Conservation (phyloP, 2,329 filamentous ascomycete species). For the Phialophora chinensis region DNA sequence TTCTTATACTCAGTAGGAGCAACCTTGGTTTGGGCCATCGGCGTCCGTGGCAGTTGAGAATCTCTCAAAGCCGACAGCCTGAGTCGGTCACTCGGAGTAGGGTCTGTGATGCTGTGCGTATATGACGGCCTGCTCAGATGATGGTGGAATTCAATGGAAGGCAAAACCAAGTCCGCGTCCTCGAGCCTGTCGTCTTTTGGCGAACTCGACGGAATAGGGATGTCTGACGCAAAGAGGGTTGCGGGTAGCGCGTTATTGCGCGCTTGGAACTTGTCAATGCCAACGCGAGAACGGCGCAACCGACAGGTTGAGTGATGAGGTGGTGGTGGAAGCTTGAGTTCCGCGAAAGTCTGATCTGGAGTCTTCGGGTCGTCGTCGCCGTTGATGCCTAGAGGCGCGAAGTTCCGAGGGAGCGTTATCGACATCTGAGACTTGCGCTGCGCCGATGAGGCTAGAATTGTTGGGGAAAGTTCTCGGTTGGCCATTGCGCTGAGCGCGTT, state of each 20-base stretch:
- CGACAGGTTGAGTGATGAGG: conserved; percentile 53
- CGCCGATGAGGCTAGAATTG: conserved; percentile 38
- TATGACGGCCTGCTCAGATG: conserved; percentile 23
- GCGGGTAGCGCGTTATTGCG: conserved; percentile 44
- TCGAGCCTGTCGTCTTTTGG: conserved; percentile 24
- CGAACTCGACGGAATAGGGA: conserved; percentile 49
- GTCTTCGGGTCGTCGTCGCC: conserved; percentile 49
- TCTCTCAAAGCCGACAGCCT: conserved; percentile 47
- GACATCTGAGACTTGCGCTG: conserved; percentile 50
- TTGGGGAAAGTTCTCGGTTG: conserved; percentile 36
- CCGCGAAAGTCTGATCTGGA: conserved; percentile 49
- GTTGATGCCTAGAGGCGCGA: conserved; percentile 48
- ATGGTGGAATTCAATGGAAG: conserved; percentile 37
- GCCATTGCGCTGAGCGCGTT: conserved; percentile 27
- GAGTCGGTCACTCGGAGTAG: conserved; percentile 45
- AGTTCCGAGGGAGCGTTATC: conserved; percentile 55
- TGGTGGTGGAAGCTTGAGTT: conserved; percentile 52
- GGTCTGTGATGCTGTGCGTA: conserved; percentile 35
- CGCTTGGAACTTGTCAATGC: conserved; percentile 45
- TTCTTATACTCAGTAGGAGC: conserved; percentile 44
- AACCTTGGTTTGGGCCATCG: conserved; percentile 53
- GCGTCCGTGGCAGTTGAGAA: conserved; percentile 51
- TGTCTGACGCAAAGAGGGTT: conserved; percentile 44
- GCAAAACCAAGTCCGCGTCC: conserved; percentile 42
- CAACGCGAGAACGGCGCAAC: conserved; percentile 49